Percentiles rank a stretch among this genome's conserved stretches.
phyloP scores from a whole-genome alignment of 768 basidiomycete genomes.

The Cystobasidium ongulense region DNA sequence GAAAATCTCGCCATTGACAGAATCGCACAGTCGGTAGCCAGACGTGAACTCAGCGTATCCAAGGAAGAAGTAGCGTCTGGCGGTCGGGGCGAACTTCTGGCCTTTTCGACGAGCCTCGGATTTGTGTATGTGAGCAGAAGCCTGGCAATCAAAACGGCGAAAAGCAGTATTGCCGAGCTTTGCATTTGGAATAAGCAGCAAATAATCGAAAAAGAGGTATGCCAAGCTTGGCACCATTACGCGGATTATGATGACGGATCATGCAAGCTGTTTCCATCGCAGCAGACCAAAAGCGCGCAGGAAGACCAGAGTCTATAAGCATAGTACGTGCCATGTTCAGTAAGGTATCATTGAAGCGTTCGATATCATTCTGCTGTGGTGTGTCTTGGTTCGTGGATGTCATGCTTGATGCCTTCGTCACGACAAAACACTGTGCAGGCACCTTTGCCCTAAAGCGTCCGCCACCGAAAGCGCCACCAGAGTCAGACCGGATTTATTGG shows the following conservation, averaged over 20 bases:
- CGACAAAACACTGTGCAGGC: not conserved
- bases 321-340: not conserved
- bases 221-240: not conserved
- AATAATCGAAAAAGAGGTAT: too few species aligned
- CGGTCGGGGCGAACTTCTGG: constrained; percentile 11
- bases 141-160: not conserved
- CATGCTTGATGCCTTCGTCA: not conserved
- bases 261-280: not conserved
- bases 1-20: not conserved
- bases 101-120: not conserved
- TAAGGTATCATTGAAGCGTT: not conserved
- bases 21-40: constrained; percentile 7
- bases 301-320: not conserved
- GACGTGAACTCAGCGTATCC: constrained; percentile 8
- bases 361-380: not conserved
- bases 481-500: too few species aligned
- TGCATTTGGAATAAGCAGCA: not conserved
- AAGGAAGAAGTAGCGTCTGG: not conserved
- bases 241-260: not conserved
- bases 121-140: not conserved
- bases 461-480: too few species aligned
- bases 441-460: too few species aligned
- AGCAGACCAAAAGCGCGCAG: constrained; percentile 14
- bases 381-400: not conserved
- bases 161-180: not conserved